Base-by-base conservation (phyloP, 192 early-diverging fungal genomes). In the Coemansia sp. region DNA sequence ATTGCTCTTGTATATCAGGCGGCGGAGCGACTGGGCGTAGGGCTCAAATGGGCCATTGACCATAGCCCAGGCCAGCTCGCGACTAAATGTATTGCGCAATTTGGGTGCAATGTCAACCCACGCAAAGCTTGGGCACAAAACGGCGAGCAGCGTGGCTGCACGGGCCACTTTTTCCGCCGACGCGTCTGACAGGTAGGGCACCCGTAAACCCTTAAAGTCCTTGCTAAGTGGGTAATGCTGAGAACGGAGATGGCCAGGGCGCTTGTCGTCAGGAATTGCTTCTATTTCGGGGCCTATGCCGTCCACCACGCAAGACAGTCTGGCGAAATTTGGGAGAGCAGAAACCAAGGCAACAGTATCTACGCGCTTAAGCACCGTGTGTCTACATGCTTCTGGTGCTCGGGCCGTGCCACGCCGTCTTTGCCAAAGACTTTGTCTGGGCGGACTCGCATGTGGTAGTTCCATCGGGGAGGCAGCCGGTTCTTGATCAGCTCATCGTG, bases 381-480 rank as follows among this genome's bases (percentile, higher is more conserved):
- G 3, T 13, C 21, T 0, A 18, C 34, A 41, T 39, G 31, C 39
- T 54, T 54, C 29, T 54, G n/a, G n/a, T n/a, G 5, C 26, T 45
- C 45, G 1, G 45, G 26, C 8, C 57, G 68, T 9, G 68, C 61
- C 37, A 68, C 53, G 18, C 60, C 65, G 22, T 67, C 61, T 2
- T 56, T 15, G 36, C 45, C 58, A 48, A 77, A 77, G 19, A 64
- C 67, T 33, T 64, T 59, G 18, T 70, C 60, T 26, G 74, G 74
- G 7, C 63, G 62, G 15, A 77, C 46, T 7, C 74, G 43, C 34
- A 55, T 31, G 25, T 57, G 62, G 36, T 77, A 69, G 37, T 64
- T 45, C 74, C 74, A 77, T 14, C 61, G 26, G 3, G 74, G 45
- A n/a, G 56, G 47, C 55, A 63, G 51, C 14, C 59, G 58, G 29